Conservation (phyloP, 140 eudicot genomes). For the Bidens hawaiensis region DNA sequence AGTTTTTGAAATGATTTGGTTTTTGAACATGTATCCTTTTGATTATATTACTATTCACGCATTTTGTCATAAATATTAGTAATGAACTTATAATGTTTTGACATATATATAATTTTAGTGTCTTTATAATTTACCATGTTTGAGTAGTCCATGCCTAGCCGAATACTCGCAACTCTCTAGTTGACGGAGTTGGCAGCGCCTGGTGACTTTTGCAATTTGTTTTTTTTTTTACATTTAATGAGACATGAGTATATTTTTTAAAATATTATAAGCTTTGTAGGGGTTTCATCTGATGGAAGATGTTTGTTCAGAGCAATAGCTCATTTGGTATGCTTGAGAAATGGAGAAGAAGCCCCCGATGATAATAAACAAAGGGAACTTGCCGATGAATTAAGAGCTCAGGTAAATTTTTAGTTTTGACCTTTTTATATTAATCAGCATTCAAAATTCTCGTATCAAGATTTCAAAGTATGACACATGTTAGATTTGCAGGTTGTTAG, state of each 20-base stretch:
- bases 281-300: conserved; percentile 87
- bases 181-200: no score
- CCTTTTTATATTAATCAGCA: background rate
- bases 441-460: background rate
- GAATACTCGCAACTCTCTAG: no score
- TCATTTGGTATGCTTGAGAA: conserved; percentile 74
- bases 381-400: conserved; percentile 88
- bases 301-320: conserved; percentile 88
- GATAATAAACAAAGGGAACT: conserved; percentile 71
- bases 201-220: no score
- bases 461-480: background rate
- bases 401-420: conserved; percentile 29
- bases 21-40: no score
- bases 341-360: conserved; percentile 78
- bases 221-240: background rate
- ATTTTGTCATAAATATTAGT: no score
- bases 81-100: no score
- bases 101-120: no score
- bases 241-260: background rate
- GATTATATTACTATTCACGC: no score
- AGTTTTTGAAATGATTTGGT: no score
- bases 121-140: no score
- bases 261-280: conserved; percentile 18
- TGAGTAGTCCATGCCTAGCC: no score
- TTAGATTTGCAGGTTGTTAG: conserved; percentile 55